Evolutionary conservation across 2,329 filamentous ascomycete genomes (phyloP), one percentile per base, ranked within the genome.

Genomic region (Fusarium sp.): DNA sequence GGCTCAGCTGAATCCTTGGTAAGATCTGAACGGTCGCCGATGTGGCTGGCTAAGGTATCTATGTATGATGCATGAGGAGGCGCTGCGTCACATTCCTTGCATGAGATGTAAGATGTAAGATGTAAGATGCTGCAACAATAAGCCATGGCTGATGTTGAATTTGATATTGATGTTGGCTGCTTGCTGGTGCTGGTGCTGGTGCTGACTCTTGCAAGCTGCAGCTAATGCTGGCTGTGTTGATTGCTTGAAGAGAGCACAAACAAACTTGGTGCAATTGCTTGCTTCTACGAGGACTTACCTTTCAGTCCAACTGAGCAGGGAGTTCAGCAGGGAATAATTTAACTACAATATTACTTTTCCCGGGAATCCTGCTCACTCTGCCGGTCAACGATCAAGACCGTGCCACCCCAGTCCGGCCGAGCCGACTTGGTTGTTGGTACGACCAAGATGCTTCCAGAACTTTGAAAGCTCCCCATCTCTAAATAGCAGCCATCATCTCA

Each of bases 401-500:
- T 64, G 61, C 39, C 37, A 49, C 55, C 51, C 57, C 14, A 48
- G 35, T 25, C 41, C 52, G 52, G 57, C 14, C n/a, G 27, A 42
- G 33, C 52, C 57, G 51, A 61, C 33, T 39, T 25, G 23, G 19
- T 19, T 3, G 19, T 19, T 19, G 19, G 3, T 19, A 19, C 19
- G 46, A 29, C 27, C 32, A 14, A 43, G 57, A 43, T 45, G 31
- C 53, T 61, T 42, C 41, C 31, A 50, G 38, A 61, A 33, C 13
- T 33, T n/a, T 14, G 14, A n/a, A n/a, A 53, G 41, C 42, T 38
- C 32, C 42, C 19, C 19, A 19, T 61, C 52, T 52, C 44, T 44
- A 65, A 65, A 65, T 65, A 64, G 61, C 33, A 62, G 23, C 32
- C 17, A 38, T 21, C 42, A 51, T 63, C 61, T 65, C 43, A 65